Evolutionary conservation across 805 yeast genomes (phyloP).

Genomic region (Candida michaelii): DNA sequence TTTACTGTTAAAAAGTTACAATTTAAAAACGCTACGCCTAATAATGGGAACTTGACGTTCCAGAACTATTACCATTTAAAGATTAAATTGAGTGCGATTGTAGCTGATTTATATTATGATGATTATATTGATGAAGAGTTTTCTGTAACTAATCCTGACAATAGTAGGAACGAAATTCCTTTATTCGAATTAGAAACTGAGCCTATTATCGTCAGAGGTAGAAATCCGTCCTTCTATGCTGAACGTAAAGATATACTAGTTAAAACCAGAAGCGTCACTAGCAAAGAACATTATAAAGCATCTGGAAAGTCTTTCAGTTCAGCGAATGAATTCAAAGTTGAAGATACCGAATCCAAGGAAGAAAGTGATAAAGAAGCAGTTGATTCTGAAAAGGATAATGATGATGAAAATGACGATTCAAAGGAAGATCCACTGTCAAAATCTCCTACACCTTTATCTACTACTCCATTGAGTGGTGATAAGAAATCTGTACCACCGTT

Average conservation of each 20-base stretch:
- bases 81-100: conserved; percentile 34
- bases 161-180: conserved; percentile 29
- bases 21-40: conserved; percentile 53
- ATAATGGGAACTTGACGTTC: conserved; percentile 45
- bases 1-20: conserved; percentile 43
- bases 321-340: conserved; percentile 1
- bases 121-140: conserved; percentile 36
- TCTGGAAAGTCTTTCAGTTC: conserved; percentile 8
- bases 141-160: conserved; percentile 17
- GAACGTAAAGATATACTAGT: conserved; percentile 52
- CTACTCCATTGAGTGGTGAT: background rate
- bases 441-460: conserved; percentile 3
- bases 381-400: conserved; percentile 1
- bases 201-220: conserved; percentile 58
- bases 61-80: conserved; percentile 47
- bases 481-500: conserved; percentile 15
- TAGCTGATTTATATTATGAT: conserved; percentile 38
- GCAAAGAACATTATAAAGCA: conserved; percentile 19
- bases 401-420: conserved; percentile 15
- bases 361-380: background rate
- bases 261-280: conserved; percentile 21
- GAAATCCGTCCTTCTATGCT: conserved; percentile 61
- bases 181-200: conserved; percentile 33
- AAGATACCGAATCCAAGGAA: conserved; percentile 1
- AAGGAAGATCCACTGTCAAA: conserved; percentile 8